Base-by-base conservation (phyloP, 1,284 basidiomycete genomes). In the Termitomyces sp. region DNA sequence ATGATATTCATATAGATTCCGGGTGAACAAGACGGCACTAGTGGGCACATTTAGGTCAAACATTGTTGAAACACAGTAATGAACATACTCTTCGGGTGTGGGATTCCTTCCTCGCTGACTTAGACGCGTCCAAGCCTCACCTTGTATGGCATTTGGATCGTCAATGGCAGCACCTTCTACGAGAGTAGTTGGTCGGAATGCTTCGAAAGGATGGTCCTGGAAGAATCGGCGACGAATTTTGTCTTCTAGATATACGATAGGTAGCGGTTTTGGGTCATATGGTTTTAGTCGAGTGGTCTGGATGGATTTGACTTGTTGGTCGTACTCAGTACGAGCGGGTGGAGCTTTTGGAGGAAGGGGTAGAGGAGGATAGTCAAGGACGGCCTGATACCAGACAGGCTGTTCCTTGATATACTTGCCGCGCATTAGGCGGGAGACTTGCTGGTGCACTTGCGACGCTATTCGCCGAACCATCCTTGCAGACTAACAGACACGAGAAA, bases 161-260 rank as follows among this genome's bases (percentile, higher is more conserved):
- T 80, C 77, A 49, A 90, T 75, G 13, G 72, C 70, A 34, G 72
- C 79, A 42, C 76, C 77, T 73, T 99, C 96, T 0, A 91, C 83
- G 49, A 99, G 71, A 10, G 82, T 86, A 13, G 80, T 77, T 1
- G 93, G 86, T 40, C 94, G 80, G 69, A 95, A 90, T 1, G 92
- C 88, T 73, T 99, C 95, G 68, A 98, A 98, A 2, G 96, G 94
- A 68, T 98, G 95, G 73, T 99, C 96, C 52, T 80, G 78, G 76
- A 95, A 98, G 79, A 99, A 99, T 69, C 93, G 92, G 53, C 84
- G 78, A 44, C 96, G 84, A 52, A 98, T 77, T 56, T 82, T 78
- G 71, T 99, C 96, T 68, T 95, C 92, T 30, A 90, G 63, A 69
- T 96, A 98, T 48, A 81, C 77, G 56, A 98, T 82, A 9, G 83